Conservation (phyloP, 257 asterid genomes). For the Solanum bulbocastanum region DNA sequence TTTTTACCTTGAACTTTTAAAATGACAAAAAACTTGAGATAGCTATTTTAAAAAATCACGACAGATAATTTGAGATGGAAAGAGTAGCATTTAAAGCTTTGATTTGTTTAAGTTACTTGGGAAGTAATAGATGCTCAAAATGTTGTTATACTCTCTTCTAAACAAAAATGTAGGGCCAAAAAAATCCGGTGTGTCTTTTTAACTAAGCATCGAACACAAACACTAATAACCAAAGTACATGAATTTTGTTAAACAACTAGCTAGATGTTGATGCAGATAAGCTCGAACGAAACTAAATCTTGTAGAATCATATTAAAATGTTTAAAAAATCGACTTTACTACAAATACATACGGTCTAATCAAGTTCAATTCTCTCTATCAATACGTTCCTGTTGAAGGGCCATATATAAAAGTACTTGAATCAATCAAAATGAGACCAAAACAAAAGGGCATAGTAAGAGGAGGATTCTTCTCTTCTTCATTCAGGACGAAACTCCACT, state of each 20-base stretch:
- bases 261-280: too few relatives aligned
- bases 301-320: too few relatives aligned
- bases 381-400: neutral
- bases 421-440: neutral
- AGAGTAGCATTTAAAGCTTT: neutral
- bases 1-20: neutral
- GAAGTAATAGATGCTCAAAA: too few relatives aligned
- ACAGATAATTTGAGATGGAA: neutral
- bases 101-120: too few relatives aligned
- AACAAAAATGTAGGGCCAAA: too few relatives aligned
- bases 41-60: neutral
- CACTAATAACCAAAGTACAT: too few relatives aligned
- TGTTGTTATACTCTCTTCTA: too few relatives aligned
- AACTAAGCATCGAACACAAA: too few relatives aligned
- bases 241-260: too few relatives aligned
- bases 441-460: neutral
- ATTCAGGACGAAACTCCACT: slow-evolving; percentile 47
- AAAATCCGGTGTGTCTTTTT: too few relatives aligned
- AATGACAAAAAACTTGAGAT: neutral
- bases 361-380: neutral
- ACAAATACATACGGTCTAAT: neutral
- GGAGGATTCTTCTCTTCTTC: neutral
- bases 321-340: too few relatives aligned
- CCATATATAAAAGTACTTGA: neutral
- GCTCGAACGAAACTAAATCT: too few relatives aligned